Conservation (phyloP, 495 filamentous ascomycete species). For the Jackrogersella minutella region DNA sequence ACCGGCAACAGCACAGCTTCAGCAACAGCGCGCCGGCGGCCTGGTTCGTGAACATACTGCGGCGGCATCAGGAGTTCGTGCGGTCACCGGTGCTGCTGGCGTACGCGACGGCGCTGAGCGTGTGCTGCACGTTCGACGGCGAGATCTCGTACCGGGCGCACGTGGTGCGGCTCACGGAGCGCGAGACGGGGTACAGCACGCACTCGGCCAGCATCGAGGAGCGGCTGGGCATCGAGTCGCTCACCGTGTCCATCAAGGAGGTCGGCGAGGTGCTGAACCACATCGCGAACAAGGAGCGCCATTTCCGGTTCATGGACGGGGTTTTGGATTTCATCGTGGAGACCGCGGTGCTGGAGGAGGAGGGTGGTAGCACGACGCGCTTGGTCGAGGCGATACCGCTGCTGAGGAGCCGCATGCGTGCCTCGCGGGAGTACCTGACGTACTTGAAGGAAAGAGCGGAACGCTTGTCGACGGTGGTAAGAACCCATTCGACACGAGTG, state of each 20-base stretch:
- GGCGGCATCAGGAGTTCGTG: constrained; percentile 22
- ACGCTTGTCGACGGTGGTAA: constrained; percentile 39
- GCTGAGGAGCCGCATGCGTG: constrained; percentile 34
- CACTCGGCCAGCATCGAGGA: constrained; percentile 28
- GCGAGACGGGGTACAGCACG: constrained; percentile 28
- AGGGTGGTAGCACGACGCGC: constrained; percentile 6
- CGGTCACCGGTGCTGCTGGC: constrained; percentile 35
- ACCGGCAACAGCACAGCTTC: constrained; percentile 20
- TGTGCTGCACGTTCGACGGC: constrained; percentile 33
- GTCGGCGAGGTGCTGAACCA: constrained; percentile 32
- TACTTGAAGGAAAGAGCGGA: constrained; percentile 37
- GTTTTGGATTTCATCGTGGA: constrained; percentile 28
- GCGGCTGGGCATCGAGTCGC: constrained; percentile 25
- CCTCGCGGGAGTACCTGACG: constrained; percentile 35
- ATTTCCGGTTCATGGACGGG: constrained; percentile 25
- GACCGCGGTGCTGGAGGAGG: not conserved
- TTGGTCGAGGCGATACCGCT: constrained; percentile 27
- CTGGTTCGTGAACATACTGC: constrained; percentile 33
- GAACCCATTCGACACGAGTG: not conserved
- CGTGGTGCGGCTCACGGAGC: constrained; percentile 33
- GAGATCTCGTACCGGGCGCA: constrained; percentile 33
- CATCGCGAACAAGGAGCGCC: constrained; percentile 29
- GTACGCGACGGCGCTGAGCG: constrained; percentile 32
- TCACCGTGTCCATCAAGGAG: constrained; percentile 30
- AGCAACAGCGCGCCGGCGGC: constrained; percentile 18